phyloP scores from a whole-genome alignment of 2,329 filamentous ascomycete species.

The Aspergillus neoniger region DNA sequence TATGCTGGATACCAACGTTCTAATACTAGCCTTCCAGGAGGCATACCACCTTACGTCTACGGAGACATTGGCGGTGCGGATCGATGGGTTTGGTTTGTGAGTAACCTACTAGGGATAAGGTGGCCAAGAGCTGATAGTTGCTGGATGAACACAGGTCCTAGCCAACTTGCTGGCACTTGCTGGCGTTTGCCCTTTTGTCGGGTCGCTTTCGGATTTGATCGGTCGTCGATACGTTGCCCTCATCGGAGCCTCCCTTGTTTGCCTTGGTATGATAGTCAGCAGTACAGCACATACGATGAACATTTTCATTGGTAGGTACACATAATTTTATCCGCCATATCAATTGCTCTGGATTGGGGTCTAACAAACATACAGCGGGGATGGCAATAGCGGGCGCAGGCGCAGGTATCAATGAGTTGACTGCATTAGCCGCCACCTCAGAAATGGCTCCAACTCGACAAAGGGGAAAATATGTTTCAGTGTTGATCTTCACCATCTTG shows the following conservation, averaged over 20 bases:
- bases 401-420: slow-evolving; percentile 68
- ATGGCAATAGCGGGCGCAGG: slow-evolving; percentile 65
- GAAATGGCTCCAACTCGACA: slow-evolving; percentile 68
- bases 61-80: slow-evolving; percentile 61
- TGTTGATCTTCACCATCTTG: slow-evolving; percentile 62
- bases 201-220: slow-evolving; percentile 64
- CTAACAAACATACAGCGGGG: slow-evolving; percentile 40
- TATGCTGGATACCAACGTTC: background rate
- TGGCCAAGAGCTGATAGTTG: background rate
- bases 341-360: background rate
- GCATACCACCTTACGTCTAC: slow-evolving; percentile 59
- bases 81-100: slow-evolving; percentile 62
- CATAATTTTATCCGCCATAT: slow-evolving; percentile 20
- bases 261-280: slow-evolving; percentile 62
- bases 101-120: slow-evolving; percentile 14
- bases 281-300: slow-evolving; percentile 62
- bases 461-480: slow-evolving; percentile 63
- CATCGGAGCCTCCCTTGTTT: slow-evolving; percentile 55
- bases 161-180: slow-evolving; percentile 58
- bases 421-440: slow-evolving; percentile 66
- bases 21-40: slow-evolving; percentile 33
- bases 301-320: slow-evolving; percentile 57
- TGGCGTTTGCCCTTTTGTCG: slow-evolving; percentile 65
- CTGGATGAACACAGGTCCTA: slow-evolving; percentile 39
- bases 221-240: slow-evolving; percentile 63